A percentile compares a stretch with the other conserved stretches of the same genome.
Evolutionary conservation across 2,329 filamentous ascomycete species (phyloP).

Genomic region (Aspergillus arachidicola): DNA sequence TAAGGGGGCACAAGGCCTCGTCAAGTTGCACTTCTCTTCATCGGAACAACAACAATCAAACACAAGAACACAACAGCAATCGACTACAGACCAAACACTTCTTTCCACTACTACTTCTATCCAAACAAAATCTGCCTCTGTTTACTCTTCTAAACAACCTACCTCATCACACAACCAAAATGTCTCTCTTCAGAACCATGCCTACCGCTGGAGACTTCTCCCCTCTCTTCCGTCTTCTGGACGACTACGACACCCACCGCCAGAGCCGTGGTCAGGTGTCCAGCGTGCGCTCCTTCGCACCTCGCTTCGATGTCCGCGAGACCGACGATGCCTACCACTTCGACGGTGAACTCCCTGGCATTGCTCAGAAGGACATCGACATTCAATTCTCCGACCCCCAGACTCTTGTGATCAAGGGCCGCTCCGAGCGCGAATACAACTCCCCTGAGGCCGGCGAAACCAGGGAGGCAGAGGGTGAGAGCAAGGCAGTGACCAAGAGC

Average conservation of each 20-base stretch:
- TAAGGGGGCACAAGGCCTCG: conserved; percentile 15
- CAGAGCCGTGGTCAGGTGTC: conserved; percentile 22
- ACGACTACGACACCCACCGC: conserved; percentile 46
- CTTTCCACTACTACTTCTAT: not conserved
- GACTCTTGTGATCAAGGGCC: conserved; percentile 50
- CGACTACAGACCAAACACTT: not conserved
- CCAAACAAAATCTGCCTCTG: not conserved
- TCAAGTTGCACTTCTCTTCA: conserved; percentile 9
- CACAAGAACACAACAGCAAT: conserved; percentile 5
- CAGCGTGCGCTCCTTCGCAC: conserved; percentile 39
- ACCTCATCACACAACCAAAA: conserved; percentile 20
- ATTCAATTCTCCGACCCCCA: conserved; percentile 51
- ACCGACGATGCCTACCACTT: conserved; percentile 47
- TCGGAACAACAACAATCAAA: conserved; percentile 9
- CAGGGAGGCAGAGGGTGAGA: conserved; percentile 35
- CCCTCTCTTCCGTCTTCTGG: conserved; percentile 51
- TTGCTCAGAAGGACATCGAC: conserved; percentile 48
- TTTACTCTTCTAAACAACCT: conserved; percentile 1
- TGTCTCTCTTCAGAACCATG: conserved; percentile 39
- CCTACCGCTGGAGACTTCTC: conserved; percentile 40
- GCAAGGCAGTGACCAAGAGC: conserved; percentile 21
- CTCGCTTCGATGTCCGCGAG: conserved; percentile 52
- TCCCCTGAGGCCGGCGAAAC: conserved; percentile 48
- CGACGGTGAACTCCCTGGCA: conserved; percentile 52
- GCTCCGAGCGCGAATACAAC: conserved; percentile 39